These are phyloP conservation scores for Tetrahymena malaccensis DNA, from an alignment of 73 alveolate species.

Conservation along the genomic window DNA sequence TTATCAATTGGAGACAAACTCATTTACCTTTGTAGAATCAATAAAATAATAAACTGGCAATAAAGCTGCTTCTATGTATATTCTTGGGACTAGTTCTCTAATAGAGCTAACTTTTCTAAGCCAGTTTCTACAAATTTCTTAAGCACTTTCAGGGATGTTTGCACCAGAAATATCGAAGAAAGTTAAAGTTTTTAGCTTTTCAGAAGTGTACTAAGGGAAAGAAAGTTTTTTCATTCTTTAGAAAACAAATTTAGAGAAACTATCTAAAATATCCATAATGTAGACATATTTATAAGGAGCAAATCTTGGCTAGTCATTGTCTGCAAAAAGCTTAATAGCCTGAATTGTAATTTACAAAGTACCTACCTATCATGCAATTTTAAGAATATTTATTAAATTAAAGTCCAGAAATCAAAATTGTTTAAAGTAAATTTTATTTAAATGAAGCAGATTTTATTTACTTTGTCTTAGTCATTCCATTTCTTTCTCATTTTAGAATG, in stretches of 20 bases:
- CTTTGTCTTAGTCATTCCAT: background rate
- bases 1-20: background rate
- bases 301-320: constrained; percentile 87
- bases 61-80: constrained; percentile 86
- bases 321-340: constrained; percentile 87
- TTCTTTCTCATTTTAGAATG: background rate
- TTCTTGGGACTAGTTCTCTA: constrained; percentile 93
- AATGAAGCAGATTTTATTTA: background rate
- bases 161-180: constrained; percentile 74
- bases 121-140: constrained; percentile 90
- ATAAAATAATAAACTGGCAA: constrained; percentile 61
- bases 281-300: constrained; percentile 89
- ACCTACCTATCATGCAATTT: constrained; percentile 68
- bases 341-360: constrained; percentile 83
- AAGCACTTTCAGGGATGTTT: constrained; percentile 76
- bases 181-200: constrained; percentile 43
- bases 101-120: constrained; percentile 87
- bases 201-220: constrained; percentile 50
- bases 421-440: background rate
- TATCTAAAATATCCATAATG: constrained; percentile 87
- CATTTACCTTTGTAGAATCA: constrained; percentile 17
- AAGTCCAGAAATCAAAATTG: background rate
- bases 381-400: constrained; percentile 33
- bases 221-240: constrained; percentile 85
- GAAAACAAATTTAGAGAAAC: constrained; percentile 78